Evolutionary conservation across 495 filamentous ascomycete genomes (phyloP).

Genomic region (Podospora fimiseda): DNA sequence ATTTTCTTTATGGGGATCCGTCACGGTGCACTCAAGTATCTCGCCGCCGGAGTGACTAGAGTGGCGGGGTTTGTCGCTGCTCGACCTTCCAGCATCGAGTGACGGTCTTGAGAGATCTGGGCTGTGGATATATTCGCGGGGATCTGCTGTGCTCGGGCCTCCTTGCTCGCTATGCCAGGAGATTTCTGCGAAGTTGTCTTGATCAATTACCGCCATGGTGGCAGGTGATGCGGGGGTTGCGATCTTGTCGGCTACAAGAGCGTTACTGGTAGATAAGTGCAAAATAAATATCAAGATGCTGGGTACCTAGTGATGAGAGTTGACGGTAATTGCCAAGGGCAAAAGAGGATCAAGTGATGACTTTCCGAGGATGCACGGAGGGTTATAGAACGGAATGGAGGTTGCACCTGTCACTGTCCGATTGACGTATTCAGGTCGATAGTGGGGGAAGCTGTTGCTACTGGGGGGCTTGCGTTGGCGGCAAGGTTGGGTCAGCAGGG

Average conservation of each 20-base stretch:
- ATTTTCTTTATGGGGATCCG: conserved; percentile 79
- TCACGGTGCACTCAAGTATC: conserved; percentile 74
- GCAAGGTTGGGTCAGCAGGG: neutral
- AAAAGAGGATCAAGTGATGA: neutral
- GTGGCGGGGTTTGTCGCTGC: conserved; percentile 35
- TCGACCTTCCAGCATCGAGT: conserved; percentile 18
- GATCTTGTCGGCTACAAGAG: neutral
- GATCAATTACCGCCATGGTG: conserved; percentile 42
- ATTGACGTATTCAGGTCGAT: conserved; percentile 5
- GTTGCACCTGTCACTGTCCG: neutral
- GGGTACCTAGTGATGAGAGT: neutral
- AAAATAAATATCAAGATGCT: neutral
- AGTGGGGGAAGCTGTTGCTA: neutral
- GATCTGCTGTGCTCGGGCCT: conserved; percentile 13
- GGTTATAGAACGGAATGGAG: neutral
- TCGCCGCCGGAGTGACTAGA: conserved; percentile 69
- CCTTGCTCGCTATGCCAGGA: conserved; percentile 40
- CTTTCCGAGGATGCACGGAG: neutral
- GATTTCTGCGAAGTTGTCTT: conserved; percentile 47
- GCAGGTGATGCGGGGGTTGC: neutral
- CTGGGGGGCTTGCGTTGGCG: neutral
- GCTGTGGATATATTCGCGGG: conserved; percentile 13
- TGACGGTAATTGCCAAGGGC: neutral
- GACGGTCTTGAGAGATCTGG: conserved; percentile 18
- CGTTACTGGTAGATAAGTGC: too few species aligned